Percentiles rank a stretch among this genome's conserved stretches.
These are phyloP conservation scores for Capsicum baccatum DNA, from an alignment of 257 asterid genomes.

Conservation along the genomic window DNA sequence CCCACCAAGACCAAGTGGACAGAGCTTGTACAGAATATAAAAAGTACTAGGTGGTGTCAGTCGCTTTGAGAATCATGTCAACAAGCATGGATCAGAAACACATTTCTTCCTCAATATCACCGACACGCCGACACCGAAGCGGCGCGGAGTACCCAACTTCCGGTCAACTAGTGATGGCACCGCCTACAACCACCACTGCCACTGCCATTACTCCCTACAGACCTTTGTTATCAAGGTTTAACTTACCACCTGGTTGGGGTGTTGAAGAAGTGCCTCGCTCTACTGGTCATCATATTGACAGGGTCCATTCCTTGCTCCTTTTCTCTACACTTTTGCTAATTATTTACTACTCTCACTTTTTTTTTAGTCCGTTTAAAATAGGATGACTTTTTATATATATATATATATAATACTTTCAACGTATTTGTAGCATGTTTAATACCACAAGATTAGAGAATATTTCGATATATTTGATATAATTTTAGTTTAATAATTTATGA, in stretches of 20 bases:
- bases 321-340: not conserved
- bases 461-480: too few species aligned
- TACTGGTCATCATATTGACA: conserved; percentile 56
- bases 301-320: conserved; percentile 39
- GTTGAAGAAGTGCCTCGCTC: conserved; percentile 65
- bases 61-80: not conserved
- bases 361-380: too few species aligned
- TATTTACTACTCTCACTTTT: not conserved
- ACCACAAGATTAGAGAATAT: too few species aligned
- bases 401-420: too few species aligned
- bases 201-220: conserved; percentile 6
- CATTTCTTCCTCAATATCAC: conserved; percentile 39
- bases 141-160: conserved; percentile 31
- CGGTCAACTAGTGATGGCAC: conserved; percentile 44
- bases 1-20: not conserved
- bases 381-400: too few species aligned
- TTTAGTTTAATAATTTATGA: too few species aligned
- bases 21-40: not conserved
- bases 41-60: not conserved
- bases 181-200: conserved; percentile 18
- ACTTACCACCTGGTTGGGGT: conserved; percentile 66
- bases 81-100: conserved; percentile 30
- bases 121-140: conserved; percentile 15
- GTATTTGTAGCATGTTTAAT: too few species aligned
- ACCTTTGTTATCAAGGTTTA: conserved; percentile 31